Percentiles rank a stretch among this genome's conserved stretches.
Evolutionary conservation across 768 basidiomycete genomes (phyloP).

Genomic region (Tulasnella sp.): DNA sequence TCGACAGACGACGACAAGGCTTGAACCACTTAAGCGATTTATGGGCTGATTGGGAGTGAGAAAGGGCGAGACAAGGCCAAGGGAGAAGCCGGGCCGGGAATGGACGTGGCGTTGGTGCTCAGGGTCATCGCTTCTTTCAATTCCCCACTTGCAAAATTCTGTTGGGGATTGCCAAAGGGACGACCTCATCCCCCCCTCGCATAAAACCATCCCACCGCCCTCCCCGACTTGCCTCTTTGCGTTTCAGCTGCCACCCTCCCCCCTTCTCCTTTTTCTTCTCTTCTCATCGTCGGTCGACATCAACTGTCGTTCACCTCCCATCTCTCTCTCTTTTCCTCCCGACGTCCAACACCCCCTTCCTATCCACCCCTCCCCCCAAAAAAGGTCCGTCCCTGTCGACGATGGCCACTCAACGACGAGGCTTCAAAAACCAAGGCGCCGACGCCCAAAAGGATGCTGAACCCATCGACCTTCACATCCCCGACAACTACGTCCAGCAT

Average conservation of each 20-base stretch:
- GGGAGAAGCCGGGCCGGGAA: slow-evolving; percentile 2
- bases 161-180: slow-evolving; percentile 8
- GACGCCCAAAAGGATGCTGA: slow-evolving; percentile 29
- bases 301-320: not conserved
- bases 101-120: not conserved
- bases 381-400: not conserved
- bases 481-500: slow-evolving; percentile 79
- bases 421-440: not conserved
- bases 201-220: slow-evolving; percentile 5
- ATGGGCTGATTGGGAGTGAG: not conserved
- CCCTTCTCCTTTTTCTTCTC: not conserved
- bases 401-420: slow-evolving; percentile 19
- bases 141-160: slow-evolving; percentile 6
- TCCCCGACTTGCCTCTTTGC: not conserved
- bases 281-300: not conserved
- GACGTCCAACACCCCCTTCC: not conserved
- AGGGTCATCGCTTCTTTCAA: slow-evolving; percentile 1
- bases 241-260: not conserved
- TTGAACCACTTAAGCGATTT: not conserved
- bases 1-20: not conserved
- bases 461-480: slow-evolving; percentile 46
- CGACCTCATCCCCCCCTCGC: not conserved
- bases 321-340: not conserved
- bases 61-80: not conserved
- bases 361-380: not conserved